Conservation (phyloP, 495 filamentous ascomycete genomes). For the Cairneyella variabilis region DNA sequence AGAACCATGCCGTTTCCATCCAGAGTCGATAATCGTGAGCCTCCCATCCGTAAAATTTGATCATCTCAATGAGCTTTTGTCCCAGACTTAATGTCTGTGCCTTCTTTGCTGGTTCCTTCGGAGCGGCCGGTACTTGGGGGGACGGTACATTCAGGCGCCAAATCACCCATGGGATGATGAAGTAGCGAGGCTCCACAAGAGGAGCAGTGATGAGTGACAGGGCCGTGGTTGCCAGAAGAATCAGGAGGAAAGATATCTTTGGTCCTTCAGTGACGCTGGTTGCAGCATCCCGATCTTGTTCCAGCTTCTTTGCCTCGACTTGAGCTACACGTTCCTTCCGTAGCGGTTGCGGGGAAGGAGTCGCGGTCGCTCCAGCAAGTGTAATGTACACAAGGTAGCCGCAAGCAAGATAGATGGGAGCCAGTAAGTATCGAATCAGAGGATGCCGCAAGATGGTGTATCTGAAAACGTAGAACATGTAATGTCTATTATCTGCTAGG, state of each 20-base stretch:
- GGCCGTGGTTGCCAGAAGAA: slow-evolving; percentile 69
- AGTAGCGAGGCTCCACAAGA: slow-evolving; percentile 91
- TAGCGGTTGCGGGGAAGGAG: neutral
- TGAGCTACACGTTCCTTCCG: neutral
- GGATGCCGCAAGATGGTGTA: slow-evolving; percentile 66
- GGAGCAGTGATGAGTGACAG: slow-evolving; percentile 83
- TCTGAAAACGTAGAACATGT: slow-evolving; percentile 93
- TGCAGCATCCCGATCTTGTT: neutral
- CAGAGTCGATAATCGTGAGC: slow-evolving; percentile 43
- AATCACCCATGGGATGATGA: slow-evolving; percentile 91
- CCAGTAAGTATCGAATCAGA: slow-evolving; percentile 61
- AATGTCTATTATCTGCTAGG: slow-evolving; percentile 93
- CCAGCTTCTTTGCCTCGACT: neutral
- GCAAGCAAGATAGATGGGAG: slow-evolving; percentile 57
- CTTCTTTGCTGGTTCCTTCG: neutral
- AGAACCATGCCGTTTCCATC: slow-evolving; percentile 77
- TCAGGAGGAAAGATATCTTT: slow-evolving; percentile 35
- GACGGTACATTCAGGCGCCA: slow-evolving; percentile 78
- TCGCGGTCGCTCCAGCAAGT: neutral
- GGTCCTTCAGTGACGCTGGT: slow-evolving; percentile 2
- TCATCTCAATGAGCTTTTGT: neutral
- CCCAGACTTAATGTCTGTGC: neutral
- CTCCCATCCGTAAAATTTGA: slow-evolving; percentile 15
- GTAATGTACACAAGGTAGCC: slow-evolving; percentile 55
- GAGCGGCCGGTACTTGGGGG: neutral